These are phyloP conservation scores for Annulohypoxylon nitens DNA, from an alignment of 495 filamentous ascomycete genomes.

Conservation along the genomic window DNA sequence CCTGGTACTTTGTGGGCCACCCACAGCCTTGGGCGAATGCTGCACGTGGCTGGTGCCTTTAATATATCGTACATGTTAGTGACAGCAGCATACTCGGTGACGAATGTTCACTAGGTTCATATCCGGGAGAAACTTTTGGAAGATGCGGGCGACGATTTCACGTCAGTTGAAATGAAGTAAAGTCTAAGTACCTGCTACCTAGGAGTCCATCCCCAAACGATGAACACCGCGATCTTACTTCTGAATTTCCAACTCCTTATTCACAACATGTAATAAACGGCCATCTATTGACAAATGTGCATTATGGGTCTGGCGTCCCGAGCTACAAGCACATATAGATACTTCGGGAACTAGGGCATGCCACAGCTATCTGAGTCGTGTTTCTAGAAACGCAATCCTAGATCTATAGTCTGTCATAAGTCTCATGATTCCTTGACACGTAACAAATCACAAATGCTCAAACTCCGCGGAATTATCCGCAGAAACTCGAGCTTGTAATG, in stretches of 20 bases:
- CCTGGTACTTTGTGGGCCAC: slow-evolving; percentile 8
- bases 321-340: neutral
- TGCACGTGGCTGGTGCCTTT: slow-evolving; percentile 24
- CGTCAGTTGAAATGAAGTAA: neutral
- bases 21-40: slow-evolving; percentile 33
- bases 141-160: neutral
- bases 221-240: no score
- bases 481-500: neutral
- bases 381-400: slow-evolving; percentile 30
- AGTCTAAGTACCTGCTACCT: neutral
- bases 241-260: no score
- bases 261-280: no score
- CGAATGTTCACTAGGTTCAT: neutral
- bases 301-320: neutral
- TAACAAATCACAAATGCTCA: slow-evolving; percentile 30
- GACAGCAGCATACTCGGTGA: neutral
- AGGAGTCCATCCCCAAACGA: neutral
- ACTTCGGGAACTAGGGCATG: neutral
- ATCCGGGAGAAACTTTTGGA: neutral
- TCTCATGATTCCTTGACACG: slow-evolving; percentile 1
- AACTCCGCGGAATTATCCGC: slow-evolving; percentile 32
- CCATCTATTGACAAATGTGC: no score
- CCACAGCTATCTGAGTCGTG: slow-evolving; percentile 25
- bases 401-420: slow-evolving; percentile 15
- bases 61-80: slow-evolving; percentile 10